Evolutionary conservation across 805 yeast species (phyloP).

Genomic region (Yarrowia deformans): DNA sequence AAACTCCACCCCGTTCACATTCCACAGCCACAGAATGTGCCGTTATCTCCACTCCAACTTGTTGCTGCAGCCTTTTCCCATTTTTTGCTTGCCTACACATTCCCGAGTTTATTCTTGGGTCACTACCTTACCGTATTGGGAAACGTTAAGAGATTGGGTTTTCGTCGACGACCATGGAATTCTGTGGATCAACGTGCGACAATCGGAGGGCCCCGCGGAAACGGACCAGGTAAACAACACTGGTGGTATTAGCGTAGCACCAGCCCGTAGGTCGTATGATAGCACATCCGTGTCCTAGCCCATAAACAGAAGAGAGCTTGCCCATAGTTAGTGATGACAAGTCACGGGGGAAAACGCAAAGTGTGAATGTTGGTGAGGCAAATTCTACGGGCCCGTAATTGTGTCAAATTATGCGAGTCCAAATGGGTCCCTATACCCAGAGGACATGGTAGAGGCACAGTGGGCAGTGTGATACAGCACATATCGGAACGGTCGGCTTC

Average conservation of each 20-base stretch:
- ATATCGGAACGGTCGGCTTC: neutral
- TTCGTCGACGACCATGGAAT: neutral
- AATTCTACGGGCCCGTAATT: neutral
- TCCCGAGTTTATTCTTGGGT: slow-evolving; percentile 21
- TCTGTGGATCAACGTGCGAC: neutral
- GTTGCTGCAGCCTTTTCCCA: slow-evolving; percentile 2
- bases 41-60: slow-evolving; percentile 33
- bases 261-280: neutral
- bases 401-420: neutral
- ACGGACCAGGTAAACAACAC: neutral
- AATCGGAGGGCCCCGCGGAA: no score
- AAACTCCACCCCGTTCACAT: neutral
- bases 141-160: slow-evolving; percentile 12
- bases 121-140: slow-evolving; percentile 5
- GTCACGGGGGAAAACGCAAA: no score
- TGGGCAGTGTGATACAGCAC: neutral
- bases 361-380: neutral
- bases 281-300: slow-evolving; percentile 4
- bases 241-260: neutral
- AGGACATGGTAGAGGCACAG: slow-evolving; percentile 1
- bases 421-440: neutral
- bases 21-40: slow-evolving; percentile 37
- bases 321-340: neutral
- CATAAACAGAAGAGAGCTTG: neutral
- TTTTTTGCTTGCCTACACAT: slow-evolving; percentile 27